A percentile compares a stretch with the other conserved stretches of the same genome.
phyloP scores from a whole-genome alignment of 176 grass and related monocot genomes.

The Eremochloa ophiuroides region DNA sequence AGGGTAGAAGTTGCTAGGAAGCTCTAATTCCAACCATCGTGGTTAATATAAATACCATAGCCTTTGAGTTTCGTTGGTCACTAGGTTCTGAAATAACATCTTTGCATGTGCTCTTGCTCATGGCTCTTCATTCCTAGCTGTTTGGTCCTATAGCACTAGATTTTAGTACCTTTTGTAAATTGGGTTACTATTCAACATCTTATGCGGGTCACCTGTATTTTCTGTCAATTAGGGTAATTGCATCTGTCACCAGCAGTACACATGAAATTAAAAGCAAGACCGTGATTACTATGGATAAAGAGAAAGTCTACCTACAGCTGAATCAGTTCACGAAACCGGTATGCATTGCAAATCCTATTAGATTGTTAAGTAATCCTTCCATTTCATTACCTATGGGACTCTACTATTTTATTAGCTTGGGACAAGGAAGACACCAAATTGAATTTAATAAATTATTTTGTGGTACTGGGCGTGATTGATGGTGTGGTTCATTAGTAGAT shows the following conservation, averaged over 20 bases:
- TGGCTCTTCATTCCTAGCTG: conserved; percentile 11
- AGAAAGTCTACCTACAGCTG: conserved; percentile 82
- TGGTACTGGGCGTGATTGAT: not conserved
- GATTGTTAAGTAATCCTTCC: not conserved
- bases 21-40: conserved; percentile 13
- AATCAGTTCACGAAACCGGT: conserved; percentile 90
- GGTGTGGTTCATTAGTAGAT: conserved; percentile 15
- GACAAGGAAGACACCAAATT: not conserved
- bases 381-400: not conserved
- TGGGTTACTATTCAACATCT: conserved; percentile 11
- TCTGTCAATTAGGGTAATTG: conserved; percentile 58
- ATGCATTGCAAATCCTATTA: no score
- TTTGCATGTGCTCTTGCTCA: not conserved
- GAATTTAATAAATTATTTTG: not conserved
- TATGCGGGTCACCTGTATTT: conserved; percentile 14
- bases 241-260: conserved; percentile 98
- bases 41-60: conserved; percentile 1
- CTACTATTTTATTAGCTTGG: conserved; percentile 4
- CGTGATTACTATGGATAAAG: conserved; percentile 78
- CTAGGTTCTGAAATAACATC: conserved; percentile 4
- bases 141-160: not conserved
- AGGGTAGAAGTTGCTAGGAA: not conserved
- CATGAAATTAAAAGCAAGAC: conserved; percentile 98
- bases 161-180: not conserved
- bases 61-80: not conserved